Percentiles rank a stretch among this genome's conserved stretches.
These are phyloP conservation scores for Neonectria punicea DNA, from an alignment of 2,329 filamentous ascomycete genomes.

Conservation along the genomic window DNA sequence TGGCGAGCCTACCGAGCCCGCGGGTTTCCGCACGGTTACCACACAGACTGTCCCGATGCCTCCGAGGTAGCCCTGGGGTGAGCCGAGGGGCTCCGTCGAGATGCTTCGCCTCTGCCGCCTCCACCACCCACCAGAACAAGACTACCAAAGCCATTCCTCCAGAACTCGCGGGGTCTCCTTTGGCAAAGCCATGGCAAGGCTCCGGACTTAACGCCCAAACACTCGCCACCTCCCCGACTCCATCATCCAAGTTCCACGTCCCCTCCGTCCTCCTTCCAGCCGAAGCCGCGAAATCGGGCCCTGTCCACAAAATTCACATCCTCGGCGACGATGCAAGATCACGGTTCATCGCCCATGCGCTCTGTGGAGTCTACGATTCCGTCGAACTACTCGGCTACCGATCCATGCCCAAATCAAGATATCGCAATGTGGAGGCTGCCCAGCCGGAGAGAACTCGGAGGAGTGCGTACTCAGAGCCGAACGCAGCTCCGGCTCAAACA, in stretches of 20 bases:
- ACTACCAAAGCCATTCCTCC: slow-evolving; percentile 37
- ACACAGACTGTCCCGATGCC: slow-evolving; percentile 50
- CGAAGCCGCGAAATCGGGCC: slow-evolving; percentile 45
- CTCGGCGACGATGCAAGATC: slow-evolving; percentile 55
- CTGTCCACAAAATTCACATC: slow-evolving; percentile 54
- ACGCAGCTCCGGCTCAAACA: slow-evolving; percentile 28
- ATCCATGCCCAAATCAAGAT: slow-evolving; percentile 40
- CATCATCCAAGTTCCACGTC: slow-evolving; percentile 45
- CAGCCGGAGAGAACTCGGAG: slow-evolving; percentile 34
- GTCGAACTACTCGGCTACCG: slow-evolving; percentile 50
- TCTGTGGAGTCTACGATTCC: slow-evolving; percentile 54
- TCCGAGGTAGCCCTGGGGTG: slow-evolving; percentile 50
- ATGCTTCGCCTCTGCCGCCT: slow-evolving; percentile 45
- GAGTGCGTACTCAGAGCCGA: slow-evolving; percentile 34
- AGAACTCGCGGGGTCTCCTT: slow-evolving; percentile 27
- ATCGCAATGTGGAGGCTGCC: slow-evolving; percentile 45
- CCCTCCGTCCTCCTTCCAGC: slow-evolving; percentile 51
- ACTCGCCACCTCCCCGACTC: slow-evolving; percentile 25
- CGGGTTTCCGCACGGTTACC: slow-evolving; percentile 58
- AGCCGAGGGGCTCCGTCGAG: slow-evolving; percentile 52
- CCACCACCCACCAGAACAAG: slow-evolving; percentile 36
- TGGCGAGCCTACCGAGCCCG: slow-evolving; percentile 52
- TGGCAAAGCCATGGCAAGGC: slow-evolving; percentile 37
- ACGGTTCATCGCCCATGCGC: slow-evolving; percentile 53
- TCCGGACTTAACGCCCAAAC: slow-evolving; percentile 21